These are phyloP conservation scores for Scytalidium lignicola DNA, from an alignment of 2,329 filamentous ascomycete genomes.

Conservation along the genomic window DNA sequence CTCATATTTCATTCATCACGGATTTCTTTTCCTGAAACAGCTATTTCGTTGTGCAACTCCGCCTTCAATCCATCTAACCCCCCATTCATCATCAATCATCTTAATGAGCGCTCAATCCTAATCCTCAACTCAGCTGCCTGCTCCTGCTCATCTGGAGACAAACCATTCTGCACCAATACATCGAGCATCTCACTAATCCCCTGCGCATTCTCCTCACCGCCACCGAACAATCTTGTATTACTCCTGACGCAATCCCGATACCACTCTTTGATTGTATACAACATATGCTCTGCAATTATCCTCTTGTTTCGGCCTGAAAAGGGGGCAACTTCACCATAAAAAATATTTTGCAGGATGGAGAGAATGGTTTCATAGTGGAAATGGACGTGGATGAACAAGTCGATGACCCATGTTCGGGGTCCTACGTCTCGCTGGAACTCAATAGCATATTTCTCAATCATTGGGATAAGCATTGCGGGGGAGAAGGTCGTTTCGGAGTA, in stretches of 20 bases:
- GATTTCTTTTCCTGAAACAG: not conserved
- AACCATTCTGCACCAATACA: slow-evolving; percentile 38
- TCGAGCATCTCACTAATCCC: slow-evolving; percentile 39
- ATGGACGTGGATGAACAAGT: slow-evolving; percentile 59
- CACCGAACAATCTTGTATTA: slow-evolving; percentile 53
- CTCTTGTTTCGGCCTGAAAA: slow-evolving; percentile 54
- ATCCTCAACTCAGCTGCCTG: slow-evolving; percentile 34
- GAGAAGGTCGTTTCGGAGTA: slow-evolving; percentile 64
- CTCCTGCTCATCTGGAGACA: slow-evolving; percentile 33
- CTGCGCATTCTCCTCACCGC: slow-evolving; percentile 52
- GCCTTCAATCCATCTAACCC: too few species aligned
- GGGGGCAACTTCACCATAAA: slow-evolving; percentile 61
- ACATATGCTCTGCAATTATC: slow-evolving; percentile 54
- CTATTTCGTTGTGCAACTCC: too few species aligned
- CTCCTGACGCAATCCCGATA: slow-evolving; percentile 48
- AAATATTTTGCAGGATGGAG: slow-evolving; percentile 58
- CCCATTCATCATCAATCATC: slow-evolving; percentile 23
- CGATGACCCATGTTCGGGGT: slow-evolving; percentile 38
- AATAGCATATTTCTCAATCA: slow-evolving; percentile 58
- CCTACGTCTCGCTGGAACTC: slow-evolving; percentile 53
- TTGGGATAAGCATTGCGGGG: slow-evolving; percentile 53
- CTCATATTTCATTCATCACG: not conserved
- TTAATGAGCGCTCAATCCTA: slow-evolving; percentile 34
- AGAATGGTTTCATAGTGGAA: slow-evolving; percentile 58
- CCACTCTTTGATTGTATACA: slow-evolving; percentile 59